Conservation (phyloP, 768 basidiomycete species). For the Calocera cornea region DNA sequence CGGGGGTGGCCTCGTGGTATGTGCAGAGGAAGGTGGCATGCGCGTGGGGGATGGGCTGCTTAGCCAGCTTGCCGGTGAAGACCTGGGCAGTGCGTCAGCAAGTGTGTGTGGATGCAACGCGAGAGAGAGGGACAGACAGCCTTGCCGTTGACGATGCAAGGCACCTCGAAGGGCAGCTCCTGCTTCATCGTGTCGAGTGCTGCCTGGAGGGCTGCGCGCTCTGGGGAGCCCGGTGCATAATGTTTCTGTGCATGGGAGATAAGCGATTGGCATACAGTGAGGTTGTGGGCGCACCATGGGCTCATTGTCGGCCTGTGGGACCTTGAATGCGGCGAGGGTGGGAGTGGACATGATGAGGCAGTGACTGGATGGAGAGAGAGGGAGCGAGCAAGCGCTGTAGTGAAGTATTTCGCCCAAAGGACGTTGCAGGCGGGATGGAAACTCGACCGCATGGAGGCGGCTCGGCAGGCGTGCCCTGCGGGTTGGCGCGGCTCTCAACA, state of each 20-base stretch:
- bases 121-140: constrained; percentile 36
- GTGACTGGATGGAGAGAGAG: not conserved
- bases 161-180: constrained; percentile 79
- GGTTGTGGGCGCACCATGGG: constrained; percentile 54
- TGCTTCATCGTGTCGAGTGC: constrained; percentile 70
- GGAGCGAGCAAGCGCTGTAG: not conserved
- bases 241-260: constrained; percentile 36
- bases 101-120: not conserved
- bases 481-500: not conserved
- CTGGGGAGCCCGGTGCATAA: constrained; percentile 67
- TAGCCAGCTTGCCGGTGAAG: constrained; percentile 62
- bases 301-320: constrained; percentile 82
- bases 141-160: constrained; percentile 83
- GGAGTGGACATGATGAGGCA: constrained; percentile 13
- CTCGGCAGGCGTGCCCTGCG: not conserved
- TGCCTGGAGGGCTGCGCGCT: constrained; percentile 57
- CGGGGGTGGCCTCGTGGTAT: constrained; percentile 79
- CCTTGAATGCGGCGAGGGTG: constrained; percentile 64
- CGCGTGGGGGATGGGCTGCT: constrained; percentile 76
- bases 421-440: no score
- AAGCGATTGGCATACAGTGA: not conserved
- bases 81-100: constrained; percentile 33
- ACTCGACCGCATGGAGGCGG: no score
- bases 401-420: no score
- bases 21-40: constrained; percentile 67